Conservation (phyloP, 192 early-diverging fungal genomes). For the Ambispora gerdemannii region DNA sequence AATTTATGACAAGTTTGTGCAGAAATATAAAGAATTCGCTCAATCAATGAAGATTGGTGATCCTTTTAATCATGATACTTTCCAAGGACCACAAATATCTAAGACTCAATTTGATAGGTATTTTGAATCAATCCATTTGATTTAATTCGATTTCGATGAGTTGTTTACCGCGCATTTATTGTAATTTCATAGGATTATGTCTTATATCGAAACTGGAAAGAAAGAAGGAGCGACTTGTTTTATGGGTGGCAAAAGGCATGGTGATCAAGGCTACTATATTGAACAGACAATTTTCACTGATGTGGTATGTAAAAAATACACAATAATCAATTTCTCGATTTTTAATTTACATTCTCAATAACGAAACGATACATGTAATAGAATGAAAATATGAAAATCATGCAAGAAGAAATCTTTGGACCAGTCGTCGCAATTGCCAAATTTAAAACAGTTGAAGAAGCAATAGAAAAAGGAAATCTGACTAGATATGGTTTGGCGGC, state of each 20-base stretch:
- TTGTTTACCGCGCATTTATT: background rate
- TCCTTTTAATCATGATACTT: slow-evolving; percentile 56
- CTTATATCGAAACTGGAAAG: slow-evolving; percentile 60
- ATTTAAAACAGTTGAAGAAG: slow-evolving; percentile 74
- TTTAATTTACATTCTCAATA: background rate
- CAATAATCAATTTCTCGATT: background rate
- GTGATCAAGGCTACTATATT: slow-evolving; percentile 72
- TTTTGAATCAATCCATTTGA: too few relatives aligned
- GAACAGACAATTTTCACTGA: slow-evolving; percentile 74
- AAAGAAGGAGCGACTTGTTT: slow-evolving; percentile 53
- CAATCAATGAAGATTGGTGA: slow-evolving; percentile 64
- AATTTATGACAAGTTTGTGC: slow-evolving; percentile 67
- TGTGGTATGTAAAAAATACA: slow-evolving; percentile 28
- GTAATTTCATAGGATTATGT: slow-evolving; percentile 40
- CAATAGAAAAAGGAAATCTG: slow-evolving; percentile 63
- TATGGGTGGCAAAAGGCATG: slow-evolving; percentile 57
- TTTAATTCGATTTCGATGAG: too few relatives aligned
- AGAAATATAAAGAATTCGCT: slow-evolving; percentile 52
- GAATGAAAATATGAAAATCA: slow-evolving; percentile 49
- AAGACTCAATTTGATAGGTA: slow-evolving; percentile 54
- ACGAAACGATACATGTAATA: slow-evolving; percentile 17
- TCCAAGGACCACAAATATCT: slow-evolving; percentile 72
- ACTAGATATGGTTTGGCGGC: slow-evolving; percentile 75
- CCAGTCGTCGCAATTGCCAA: slow-evolving; percentile 75
- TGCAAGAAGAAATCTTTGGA: slow-evolving; percentile 82